Evolutionary conservation across 164 flowering plant species (phyloP).

Genomic region (Tetracentron sinense): DNA sequence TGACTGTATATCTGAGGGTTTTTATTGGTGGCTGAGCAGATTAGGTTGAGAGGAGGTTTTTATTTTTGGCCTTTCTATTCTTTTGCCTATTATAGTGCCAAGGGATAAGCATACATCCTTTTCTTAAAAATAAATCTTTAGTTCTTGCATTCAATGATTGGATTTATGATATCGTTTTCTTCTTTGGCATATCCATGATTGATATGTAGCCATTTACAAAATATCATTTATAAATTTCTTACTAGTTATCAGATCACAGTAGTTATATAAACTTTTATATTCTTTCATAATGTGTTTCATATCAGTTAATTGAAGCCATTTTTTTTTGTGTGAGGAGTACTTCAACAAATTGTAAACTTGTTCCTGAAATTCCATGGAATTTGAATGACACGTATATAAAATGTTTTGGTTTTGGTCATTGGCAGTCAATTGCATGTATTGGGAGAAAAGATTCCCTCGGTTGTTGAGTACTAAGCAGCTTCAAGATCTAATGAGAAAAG

Average conservation of each 20-base stretch:
- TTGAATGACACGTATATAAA: not conserved
- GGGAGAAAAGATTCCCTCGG: conserved; percentile 94
- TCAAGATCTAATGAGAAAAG: conserved; percentile 53
- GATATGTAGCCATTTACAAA: no score
- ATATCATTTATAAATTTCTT: no score
- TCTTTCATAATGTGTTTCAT: not conserved
- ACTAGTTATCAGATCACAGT: not conserved
- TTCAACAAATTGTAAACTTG: not conserved
- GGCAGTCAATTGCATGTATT: conserved; percentile 96
- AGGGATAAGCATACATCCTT: not conserved
- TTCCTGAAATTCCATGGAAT: not conserved
- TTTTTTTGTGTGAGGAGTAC: no score
- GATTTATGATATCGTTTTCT: not conserved
- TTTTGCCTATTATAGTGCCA: not conserved
- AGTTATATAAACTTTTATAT: no score
- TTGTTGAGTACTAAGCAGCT: conserved; percentile 72
- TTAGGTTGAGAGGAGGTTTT: no score
- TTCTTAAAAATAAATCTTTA: not conserved
- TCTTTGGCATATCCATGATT: not conserved
- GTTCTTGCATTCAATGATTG: conserved; percentile 1
- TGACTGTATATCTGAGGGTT: no score
- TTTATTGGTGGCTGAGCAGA: no score
- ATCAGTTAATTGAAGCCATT: not conserved
- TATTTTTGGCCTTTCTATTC: not conserved
- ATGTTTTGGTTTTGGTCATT: conserved; percentile 7